Evolutionary conservation across 768 basidiomycete genomes (phyloP), one percentile per base, ranked within the genome.

Genomic region (Boletus reticulatus): DNA sequence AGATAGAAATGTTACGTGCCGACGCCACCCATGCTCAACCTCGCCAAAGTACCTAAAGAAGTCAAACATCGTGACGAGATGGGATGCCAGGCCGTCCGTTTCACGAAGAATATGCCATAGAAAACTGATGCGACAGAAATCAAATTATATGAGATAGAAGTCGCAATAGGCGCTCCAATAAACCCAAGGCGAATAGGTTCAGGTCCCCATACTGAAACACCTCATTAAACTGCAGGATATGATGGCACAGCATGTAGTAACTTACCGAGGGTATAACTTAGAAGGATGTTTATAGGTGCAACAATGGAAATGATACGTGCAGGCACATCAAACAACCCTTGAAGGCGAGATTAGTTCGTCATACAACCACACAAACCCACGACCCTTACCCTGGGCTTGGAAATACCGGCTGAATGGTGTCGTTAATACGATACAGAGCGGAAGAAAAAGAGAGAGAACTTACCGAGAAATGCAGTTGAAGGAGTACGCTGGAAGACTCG

Each of bases 81-180:
- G 13, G 94, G 94, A 62, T 90, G 79, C 93, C 95, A 98, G 0
- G 95, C 95, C 0, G 85, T 89, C 42, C 77, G 69, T 55, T 72
- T 90, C 31, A 84, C 82, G 62, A 80, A 84, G 63, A 81, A 79
- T 14, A 86, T 61, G 5, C 84, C 88, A 60, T 89, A 91, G 19
- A 76, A 52, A 46, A 89, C 69, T 2, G 84, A 88, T 46, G 80
- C 66, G 32, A 87, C 41, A 0, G 84, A 75, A 48, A 93, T 85
- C 22, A 96, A 75, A 70, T 94, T 96, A 73, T 94, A 92, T 16
- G 89, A 89, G 50, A 94, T 79, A 0, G 89, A 88, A 0, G 92
- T 91, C 0, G 94, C 89, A 41, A 98, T 79, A 0, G 96, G 95
- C 4, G 94, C 95, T 16, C 96, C 96, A 52, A 92, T 84, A 70